Evolutionary conservation across 2,329 filamentous ascomycete species (phyloP).

Genomic region (Pseudogymnoascus sp.): DNA sequence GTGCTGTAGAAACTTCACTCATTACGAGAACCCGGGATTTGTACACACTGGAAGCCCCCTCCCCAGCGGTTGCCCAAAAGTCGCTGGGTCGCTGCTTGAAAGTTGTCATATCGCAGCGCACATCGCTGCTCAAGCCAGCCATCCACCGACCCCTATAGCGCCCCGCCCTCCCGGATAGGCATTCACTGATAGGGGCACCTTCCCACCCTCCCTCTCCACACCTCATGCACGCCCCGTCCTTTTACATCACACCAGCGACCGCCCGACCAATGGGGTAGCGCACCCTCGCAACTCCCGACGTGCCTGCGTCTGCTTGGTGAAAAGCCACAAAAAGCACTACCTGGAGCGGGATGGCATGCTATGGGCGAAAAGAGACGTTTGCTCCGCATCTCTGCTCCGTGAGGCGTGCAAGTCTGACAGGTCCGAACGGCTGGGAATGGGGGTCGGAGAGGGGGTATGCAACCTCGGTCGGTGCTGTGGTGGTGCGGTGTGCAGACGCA

Average conservation of each 20-base stretch:
- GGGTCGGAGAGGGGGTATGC: not conserved
- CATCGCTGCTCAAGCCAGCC: not conserved
- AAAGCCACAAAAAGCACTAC: not conserved
- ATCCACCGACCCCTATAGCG: not conserved
- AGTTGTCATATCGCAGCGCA: not conserved
- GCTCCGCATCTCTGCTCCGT: not conserved
- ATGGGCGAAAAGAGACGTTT: not conserved
- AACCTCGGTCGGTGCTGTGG: not conserved
- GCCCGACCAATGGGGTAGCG: not conserved
- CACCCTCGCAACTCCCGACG: not conserved
- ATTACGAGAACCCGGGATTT: not conserved
- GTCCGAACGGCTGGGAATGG: not conserved
- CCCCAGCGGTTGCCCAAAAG: not conserved
- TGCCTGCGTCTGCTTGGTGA: constrained; percentile 2
- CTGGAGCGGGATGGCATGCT: not conserved
- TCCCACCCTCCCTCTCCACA: not conserved
- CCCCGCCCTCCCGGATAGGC: not conserved
- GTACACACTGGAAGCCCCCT: not conserved
- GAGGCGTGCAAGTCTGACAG: not conserved
- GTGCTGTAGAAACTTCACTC: not conserved
- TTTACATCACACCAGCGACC: not conserved
- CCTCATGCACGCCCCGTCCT: not conserved
- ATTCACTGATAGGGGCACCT: not conserved
- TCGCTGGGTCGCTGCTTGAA: not conserved
- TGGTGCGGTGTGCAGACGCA: not conserved